phyloP scores from a whole-genome alignment of 164 flowering plant species.

The Stephania japonica region DNA sequence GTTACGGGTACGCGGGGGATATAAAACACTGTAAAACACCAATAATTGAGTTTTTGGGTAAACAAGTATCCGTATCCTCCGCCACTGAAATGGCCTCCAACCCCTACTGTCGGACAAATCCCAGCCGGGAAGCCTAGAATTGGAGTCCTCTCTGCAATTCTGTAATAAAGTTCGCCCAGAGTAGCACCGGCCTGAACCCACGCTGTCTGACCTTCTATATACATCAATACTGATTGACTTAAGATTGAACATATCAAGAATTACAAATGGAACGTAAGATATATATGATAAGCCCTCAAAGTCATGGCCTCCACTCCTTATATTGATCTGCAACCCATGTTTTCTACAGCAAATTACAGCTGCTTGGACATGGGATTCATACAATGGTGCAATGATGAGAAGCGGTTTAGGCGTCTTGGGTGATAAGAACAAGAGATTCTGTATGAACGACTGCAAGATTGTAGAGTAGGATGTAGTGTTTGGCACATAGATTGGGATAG shows the following conservation, averaged over 20 bases:
- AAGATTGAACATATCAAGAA: constrained; percentile 6
- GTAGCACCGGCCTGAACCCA: constrained; percentile 12
- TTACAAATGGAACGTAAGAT: constrained; percentile 6
- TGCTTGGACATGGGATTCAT: constrained; percentile 6
- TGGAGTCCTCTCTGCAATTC: constrained; percentile 4
- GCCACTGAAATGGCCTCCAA: constrained; percentile 10
- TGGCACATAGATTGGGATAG: constrained; percentile 2
- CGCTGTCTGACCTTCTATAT: constrained; percentile 2
- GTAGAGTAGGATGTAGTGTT: background rate
- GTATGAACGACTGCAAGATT: background rate
- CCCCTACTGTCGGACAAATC: constrained; percentile 3
- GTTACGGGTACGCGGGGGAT: too few species aligned
- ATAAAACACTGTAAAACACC: too few species aligned
- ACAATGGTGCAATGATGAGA: constrained; percentile 3
- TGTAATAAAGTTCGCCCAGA: constrained; percentile 5
- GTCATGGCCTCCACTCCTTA: constrained; percentile 11
- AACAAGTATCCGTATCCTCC: constrained; percentile 5
- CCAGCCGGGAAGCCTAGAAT: constrained; percentile 4
- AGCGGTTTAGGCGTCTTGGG: background rate
- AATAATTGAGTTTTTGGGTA: too few species aligned
- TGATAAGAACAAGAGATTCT: constrained; percentile 4
- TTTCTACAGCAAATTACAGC: constrained; percentile 4
- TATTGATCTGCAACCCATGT: constrained; percentile 1
- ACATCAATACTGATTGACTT: constrained; percentile 4
- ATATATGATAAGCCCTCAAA: constrained; percentile 3